Base-by-base conservation (phyloP, 306 rosid genomes). In the Dalbergia cultrata region DNA sequence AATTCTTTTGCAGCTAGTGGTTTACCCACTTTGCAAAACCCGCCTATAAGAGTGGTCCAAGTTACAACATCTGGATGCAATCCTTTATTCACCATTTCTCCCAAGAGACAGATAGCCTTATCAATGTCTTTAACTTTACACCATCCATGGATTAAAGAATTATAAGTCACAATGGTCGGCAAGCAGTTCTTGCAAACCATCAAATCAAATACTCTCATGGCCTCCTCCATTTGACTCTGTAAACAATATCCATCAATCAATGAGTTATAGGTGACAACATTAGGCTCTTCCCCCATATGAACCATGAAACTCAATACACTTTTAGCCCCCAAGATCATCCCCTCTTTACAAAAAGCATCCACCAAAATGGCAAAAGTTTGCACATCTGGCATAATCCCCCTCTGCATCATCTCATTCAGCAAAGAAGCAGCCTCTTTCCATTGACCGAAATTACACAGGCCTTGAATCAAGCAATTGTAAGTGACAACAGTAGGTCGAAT, bases 51-150 rank as follows among this genome's bases (percentile, higher is more conserved):
- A 17, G 45, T 58, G 59, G 22, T 85, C 76, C 74, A 80, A 33
- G 86, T 83, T 9, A 77, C 56, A 49, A 77, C 65, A 77, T 83
- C 79, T 34, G 75, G 86, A 33, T 13, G 8, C 37, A 83, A 77
- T 44, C 43, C 78, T 37, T 26, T 57, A 4, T 57, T 57, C 19
- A 13, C 54, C 67, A 57, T 73, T 73, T 73, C 76, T 43, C 33
- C 41, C 57, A 83, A 56, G 31, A 83, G 39, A 71, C 52, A 14
- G 52, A 77, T 43, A 69, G 89, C 86, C 75, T 70, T 77, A 70
- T 67, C 67, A 5, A 74, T 76, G n/a, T 71, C 72, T 65, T 56
- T 57, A 60, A 58, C 64, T 58, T 61, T 72, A 33, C 87, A 66
- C 66, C 67, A 75, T 9, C 82, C 81, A 10, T 79, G 71, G 62